Base-by-base conservation (phyloP, 202 grass and related monocot species). In the Bolboschoenoplectus hybrid region DNA sequence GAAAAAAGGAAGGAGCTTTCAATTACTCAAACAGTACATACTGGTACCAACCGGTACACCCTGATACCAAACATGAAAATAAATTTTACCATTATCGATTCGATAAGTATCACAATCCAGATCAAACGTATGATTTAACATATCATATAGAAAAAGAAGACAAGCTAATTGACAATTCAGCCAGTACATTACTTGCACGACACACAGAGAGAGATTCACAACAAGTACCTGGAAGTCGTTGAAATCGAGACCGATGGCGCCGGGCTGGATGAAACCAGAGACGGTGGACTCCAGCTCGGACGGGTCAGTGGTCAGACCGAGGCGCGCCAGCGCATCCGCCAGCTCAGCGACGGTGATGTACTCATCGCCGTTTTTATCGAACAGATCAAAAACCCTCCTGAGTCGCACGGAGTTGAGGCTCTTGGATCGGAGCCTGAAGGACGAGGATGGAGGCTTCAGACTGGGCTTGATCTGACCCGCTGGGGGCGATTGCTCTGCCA, bases 311-410 rank as follows among this genome's bases (percentile, higher is more conserved):
- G 39, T 70, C 17, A 85, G 61, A 74, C 88, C 86, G 32, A 92
- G 84, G 3, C 81, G 56, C 3, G 35, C 88, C 19, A 88, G 74
- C 41, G 91, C 91, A 45, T 82, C 85, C 5, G 68, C 74, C 26
- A 92, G 72, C 80, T 92, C 88, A 7, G 61, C 74, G 12, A 83
- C 72, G 56, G 91, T 88, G 80, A 92, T 88, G 38, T 85, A 76
- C 58, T 82, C 88, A 51, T 92, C 86, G 26, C 88, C 57, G 58
- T 92, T 87, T 52, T 81, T 85, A 73, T 92, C 91, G 36, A 92
- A 92, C 19, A 92, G 65, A 56, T 92, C 91, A 80, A 92, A 92
- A 17, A 92, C 86, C 67, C 88, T 84, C 13, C 91, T 82, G 46
- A 92, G 88, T 34, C 86, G 84, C 26, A 88, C 50, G 34, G 64